Conservation (phyloP, 805 yeast species). For the Saccharomyces cerevisiae region DNA sequence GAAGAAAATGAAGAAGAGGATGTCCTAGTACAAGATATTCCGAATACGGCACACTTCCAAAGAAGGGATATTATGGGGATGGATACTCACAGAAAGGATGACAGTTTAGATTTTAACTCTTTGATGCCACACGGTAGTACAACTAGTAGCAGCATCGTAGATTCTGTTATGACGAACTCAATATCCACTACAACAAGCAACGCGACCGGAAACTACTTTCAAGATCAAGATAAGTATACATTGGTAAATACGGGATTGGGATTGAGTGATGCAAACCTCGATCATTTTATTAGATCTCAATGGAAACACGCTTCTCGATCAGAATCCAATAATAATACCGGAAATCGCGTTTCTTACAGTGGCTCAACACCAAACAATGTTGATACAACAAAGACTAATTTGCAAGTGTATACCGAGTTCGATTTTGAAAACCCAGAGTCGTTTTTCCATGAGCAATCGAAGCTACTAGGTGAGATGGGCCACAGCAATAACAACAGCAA, state of each 20-base stretch:
- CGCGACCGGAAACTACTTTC: constrained; percentile 5
- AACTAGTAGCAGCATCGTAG: constrained; percentile 20
- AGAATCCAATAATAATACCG: neutral
- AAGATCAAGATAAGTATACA: constrained; percentile 6
- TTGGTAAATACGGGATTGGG: constrained; percentile 7
- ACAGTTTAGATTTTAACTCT: neutral
- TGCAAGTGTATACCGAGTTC: constrained; percentile 20
- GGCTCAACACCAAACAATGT: neutral
- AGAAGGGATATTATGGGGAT: neutral
- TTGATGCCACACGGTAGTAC: constrained; percentile 12
- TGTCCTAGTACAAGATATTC: neutral
- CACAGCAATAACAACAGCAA: neutral
- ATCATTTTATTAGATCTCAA: neutral
- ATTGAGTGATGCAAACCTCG: constrained; percentile 5
- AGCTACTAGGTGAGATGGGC: neutral
- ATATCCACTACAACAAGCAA: constrained; percentile 16
- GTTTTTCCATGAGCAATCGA: constrained; percentile 12
- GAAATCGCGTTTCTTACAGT: neutral
- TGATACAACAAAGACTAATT: constrained; percentile 5
- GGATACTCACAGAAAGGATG: constrained; percentile 4
- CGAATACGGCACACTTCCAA: neutral
- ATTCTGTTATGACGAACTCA: constrained; percentile 20
- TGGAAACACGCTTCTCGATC: neutral
- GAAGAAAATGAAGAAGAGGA: constrained; percentile 12
- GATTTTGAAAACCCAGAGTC: constrained; percentile 21